phyloP scores from a whole-genome alignment of 768 basidiomycete genomes.

The Fibroporia radiculosa region DNA sequence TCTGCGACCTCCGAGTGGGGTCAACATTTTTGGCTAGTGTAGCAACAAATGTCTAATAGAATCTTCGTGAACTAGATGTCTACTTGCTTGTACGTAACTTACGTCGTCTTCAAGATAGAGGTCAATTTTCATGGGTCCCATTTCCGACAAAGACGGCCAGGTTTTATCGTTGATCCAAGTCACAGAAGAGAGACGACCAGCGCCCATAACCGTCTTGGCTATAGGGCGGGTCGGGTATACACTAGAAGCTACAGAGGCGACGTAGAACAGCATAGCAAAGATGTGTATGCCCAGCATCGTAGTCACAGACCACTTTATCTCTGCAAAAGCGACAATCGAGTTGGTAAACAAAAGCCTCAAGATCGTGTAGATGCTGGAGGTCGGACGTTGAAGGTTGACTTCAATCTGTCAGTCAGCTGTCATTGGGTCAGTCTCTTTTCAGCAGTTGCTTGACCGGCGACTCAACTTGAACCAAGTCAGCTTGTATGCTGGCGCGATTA shows the following conservation, averaged over 20 bases:
- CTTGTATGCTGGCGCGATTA: no score
- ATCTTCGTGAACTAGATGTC: not conserved
- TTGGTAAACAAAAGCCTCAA: not conserved
- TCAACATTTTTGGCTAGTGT: constrained; percentile 38
- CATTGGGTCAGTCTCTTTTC: no score
- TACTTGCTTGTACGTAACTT: constrained; percentile 7
- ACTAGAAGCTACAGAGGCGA: not conserved
- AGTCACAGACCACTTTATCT: not conserved
- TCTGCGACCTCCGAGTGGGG: constrained; percentile 20
- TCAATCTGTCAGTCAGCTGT: no score
- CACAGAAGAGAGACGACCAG: constrained; percentile 34
- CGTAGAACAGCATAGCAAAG: not conserved
- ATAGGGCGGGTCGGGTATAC: constrained; percentile 47
- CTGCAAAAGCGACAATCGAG: not conserved
- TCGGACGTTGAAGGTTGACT: not conserved
- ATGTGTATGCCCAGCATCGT: not conserved
- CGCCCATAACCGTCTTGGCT: constrained; percentile 34
- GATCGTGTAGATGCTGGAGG: not conserved
- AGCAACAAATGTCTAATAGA: constrained; percentile 20
- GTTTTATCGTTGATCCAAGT: constrained; percentile 44
- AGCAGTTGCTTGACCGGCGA: no score
- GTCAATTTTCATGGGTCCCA: constrained; percentile 38
- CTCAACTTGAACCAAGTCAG: no score
- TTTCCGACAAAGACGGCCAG: constrained; percentile 32
- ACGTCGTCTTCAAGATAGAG: constrained; percentile 40